Percentiles rank a stretch among this genome's conserved stretches.
phyloP scores from a whole-genome alignment of 805 yeast genomes.

The Candida broadrunensis region DNA sequence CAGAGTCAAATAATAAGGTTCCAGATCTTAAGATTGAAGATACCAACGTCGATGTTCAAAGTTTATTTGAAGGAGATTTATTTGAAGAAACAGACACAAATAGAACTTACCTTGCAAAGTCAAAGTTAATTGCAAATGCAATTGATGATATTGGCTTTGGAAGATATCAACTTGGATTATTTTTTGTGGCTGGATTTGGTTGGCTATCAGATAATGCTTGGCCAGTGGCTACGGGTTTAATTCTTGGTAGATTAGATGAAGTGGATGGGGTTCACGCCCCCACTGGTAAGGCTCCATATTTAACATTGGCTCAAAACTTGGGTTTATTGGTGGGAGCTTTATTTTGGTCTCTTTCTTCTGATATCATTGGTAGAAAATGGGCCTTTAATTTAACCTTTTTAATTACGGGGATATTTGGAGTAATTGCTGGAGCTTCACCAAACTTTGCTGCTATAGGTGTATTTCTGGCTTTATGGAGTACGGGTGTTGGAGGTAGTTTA shows the following conservation, averaged over 20 bases:
- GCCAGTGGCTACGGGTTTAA: conserved; percentile 35
- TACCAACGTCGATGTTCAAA: background rate
- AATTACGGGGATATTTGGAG: conserved; percentile 23
- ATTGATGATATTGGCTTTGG: conserved; percentile 41
- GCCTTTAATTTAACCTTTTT: conserved; percentile 28
- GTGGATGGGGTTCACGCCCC: conserved; percentile 37
- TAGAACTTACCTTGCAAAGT: conserved; percentile 18
- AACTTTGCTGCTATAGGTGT: conserved; percentile 26
- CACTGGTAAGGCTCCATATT: conserved; percentile 26
- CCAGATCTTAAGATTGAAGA: background rate
- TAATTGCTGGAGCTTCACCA: conserved; percentile 26
- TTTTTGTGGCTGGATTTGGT: conserved; percentile 57
- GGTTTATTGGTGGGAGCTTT: conserved; percentile 28
- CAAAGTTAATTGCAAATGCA: conserved; percentile 19
- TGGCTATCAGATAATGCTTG: conserved; percentile 48
- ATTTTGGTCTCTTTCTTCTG: conserved; percentile 28
- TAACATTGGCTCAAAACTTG: conserved; percentile 45
- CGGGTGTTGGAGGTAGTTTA: conserved; percentile 31
- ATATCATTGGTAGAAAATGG: conserved; percentile 28
- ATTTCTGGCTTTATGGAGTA: conserved; percentile 23
- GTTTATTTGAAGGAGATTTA: conserved; percentile 1
- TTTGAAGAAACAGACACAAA: conserved; percentile 7
- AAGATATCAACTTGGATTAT: conserved; percentile 46
- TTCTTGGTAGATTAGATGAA: conserved; percentile 28
- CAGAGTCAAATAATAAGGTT: too few species aligned